Base-by-base conservation (phyloP, 495 filamentous ascomycete genomes). In the Cercophora sp. region DNA sequence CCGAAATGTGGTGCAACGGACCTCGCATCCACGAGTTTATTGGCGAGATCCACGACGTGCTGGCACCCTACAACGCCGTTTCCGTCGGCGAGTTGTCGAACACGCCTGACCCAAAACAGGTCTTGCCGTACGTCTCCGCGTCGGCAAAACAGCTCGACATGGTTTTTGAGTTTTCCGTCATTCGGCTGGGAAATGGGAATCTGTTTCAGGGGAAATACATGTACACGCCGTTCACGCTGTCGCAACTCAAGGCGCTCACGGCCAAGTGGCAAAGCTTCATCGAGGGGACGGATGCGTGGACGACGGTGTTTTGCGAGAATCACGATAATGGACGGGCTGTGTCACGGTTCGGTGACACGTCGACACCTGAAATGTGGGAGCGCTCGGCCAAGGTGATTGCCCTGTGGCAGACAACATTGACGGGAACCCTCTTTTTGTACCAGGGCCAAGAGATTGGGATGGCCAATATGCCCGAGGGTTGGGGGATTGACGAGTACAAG, bases 381-480 rank as follows among this genome's bases (percentile, higher is more conserved):
- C 70, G 76, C 0, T 79, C 80, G 0, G n/a, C n/a, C n/a, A 89
- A 89, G 65, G 76, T 86, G 70, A 63, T 90, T 32, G 80, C 83
- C 0, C 71, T 84, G 16, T 72, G 82, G 60, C 64, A 85, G 58
- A 71, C 72, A 1, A 60, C 56, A 0, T 36, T 66, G 27, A 57
- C 43, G 1, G 63, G 65, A 6, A 66, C 60, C 3, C 32, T 83
- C 3, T 89, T 81, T 52, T 59, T 88, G 3, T 88, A 86, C 55
- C 84, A 89, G 61, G 86, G 86, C 1, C 82, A 89, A 57, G 86
- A 89, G 60, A 60, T 88, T 5, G 86, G 83, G 0, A 84, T 85
- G 77, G 68, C 75, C 2, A 88, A 89, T 58, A 74, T 82, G n/a
- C 84, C 86, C 0, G 35, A 55, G 1, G 60, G 70, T 8, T 86